Base-by-base conservation (phyloP, 106 monocot genomes). In the Allium cepa region DNA sequence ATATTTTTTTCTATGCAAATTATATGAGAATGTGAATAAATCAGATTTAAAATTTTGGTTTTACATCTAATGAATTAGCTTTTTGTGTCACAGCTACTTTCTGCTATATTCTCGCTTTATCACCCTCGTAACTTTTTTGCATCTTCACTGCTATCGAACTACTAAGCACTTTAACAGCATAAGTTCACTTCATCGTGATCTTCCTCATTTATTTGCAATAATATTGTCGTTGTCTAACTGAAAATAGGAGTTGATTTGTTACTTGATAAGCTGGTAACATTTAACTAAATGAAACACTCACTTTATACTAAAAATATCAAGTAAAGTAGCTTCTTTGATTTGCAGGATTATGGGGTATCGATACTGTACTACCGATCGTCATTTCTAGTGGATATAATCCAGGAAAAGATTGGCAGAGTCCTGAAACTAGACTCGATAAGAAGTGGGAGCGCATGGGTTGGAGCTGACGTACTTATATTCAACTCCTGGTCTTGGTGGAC, bases 401-500 rank as follows among this genome's bases (percentile, higher is more conserved):
- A 26, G 0, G 79, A 81, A 49, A 81, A 48, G 13, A 77, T 81
- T 7, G 90, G 94, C 0, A 72, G 90, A 0, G 85, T 91, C 9
- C 76, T 95, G 47, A 88, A 83, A 75, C 88, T 95, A 4, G 83
- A 95, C 62, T 90, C 94, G 10, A 88, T 95, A 12, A 10, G 75
- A 10, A 62, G 61, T 10, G 90, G 90, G 8, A 68, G 27, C 15
- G 79, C 77, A 0, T 95, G 94, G 94, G 26, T 87, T 10, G 81
- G 73, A 11, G 77, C 71, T 1, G 83, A 95, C 66, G 22, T 95
- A 59, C 77, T 95, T 49, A 85, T 95, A 74, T 95, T 95, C 67
- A 95, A 95, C 79, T 79, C 94, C 13, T 88, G 94, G 94, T 90
- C 88, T 49, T 93, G 92, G 92, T 93, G 92, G 92, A 75, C 80